Evolutionary conservation across 768 basidiomycete species (phyloP), one percentile per base, ranked within the genome.

Genomic region (Serendipita sp.): DNA sequence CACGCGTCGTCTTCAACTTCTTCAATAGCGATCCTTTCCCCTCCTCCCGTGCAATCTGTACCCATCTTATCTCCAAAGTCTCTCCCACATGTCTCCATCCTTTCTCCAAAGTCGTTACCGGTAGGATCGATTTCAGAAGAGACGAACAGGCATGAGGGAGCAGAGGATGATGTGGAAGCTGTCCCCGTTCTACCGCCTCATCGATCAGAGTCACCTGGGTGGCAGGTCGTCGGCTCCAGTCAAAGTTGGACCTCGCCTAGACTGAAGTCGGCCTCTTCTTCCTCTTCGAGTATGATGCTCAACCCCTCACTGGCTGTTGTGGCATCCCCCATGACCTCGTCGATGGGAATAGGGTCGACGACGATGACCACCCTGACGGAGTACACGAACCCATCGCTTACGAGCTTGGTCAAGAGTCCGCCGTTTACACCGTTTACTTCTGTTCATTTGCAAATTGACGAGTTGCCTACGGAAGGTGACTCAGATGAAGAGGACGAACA

Each of bases 371-470:
- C 34, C 14, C 7, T 38, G 34, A 14, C 34, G 14, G 34, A 38
- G 34, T 20, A 7, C n/a, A 7, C 45, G 7, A 48, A 48, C 45
- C 45, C 45, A 28, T 20, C 20, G 5, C 45, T 48, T 33, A 24
- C 30, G 17, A 58, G 22, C 24, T 28, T 58, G 17, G 31, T 58
- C 53, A 58, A 58, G 2, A 58, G 53, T 33, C 53, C 53, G 20
- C 17, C 53, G 1, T 22, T 58, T n/a, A 58, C 53, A 2, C 53
- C 53, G 17, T 58, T 58, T 33, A 58, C 17, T 9, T 58, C 53
- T 22, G 53, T 58, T 33, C 53, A 58, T 33, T 31, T 58, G 22
- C 53, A 34, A 2, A 58, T 58, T 24, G 53, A 58, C 53, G 53
- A 58, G 30, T 13, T 58, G 22, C 53, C 53, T 4, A 58, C 22